phyloP scores from a whole-genome alignment of 345 rosid species.

The Draba incana region DNA sequence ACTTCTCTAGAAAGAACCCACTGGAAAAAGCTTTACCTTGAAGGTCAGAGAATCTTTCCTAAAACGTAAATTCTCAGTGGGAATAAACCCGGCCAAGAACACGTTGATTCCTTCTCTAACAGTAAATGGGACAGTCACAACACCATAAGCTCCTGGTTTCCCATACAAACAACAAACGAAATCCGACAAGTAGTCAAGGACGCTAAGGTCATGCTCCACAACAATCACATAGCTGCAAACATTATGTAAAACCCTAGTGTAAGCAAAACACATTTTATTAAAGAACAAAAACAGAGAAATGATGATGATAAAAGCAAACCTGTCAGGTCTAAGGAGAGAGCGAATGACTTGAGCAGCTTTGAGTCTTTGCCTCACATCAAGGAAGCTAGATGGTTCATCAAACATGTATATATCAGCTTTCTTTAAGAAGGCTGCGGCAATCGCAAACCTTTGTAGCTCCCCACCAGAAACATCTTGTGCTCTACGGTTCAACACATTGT shows the following conservation, averaged over 20 bases:
- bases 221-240: slow-evolving; percentile 77
- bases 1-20: neutral
- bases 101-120: slow-evolving; percentile 89
- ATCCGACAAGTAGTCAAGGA: slow-evolving; percentile 82
- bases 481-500: slow-evolving; percentile 73
- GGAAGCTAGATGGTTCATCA: slow-evolving; percentile 93
- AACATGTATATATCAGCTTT: slow-evolving; percentile 91
- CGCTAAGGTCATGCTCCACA: slow-evolving; percentile 91
- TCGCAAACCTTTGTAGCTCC: slow-evolving; percentile 89
- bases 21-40: slow-evolving; percentile 50
- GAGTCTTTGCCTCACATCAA: slow-evolving; percentile 90
- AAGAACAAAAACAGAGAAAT: neutral
- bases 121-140: slow-evolving; percentile 87
- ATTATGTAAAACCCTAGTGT: too few species aligned
- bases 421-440: slow-evolving; percentile 80
- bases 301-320: slow-evolving; percentile 45
- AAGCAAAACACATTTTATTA: too few species aligned
- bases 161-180: slow-evolving; percentile 90
- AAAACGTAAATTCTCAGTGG: slow-evolving; percentile 80
- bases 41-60: slow-evolving; percentile 86
- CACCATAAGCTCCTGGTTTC: slow-evolving; percentile 90
- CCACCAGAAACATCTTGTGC: slow-evolving; percentile 90
- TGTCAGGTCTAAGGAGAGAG: slow-evolving; percentile 75
- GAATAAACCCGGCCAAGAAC: slow-evolving; percentile 87
- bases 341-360: slow-evolving; percentile 86